Evolutionary conservation across 345 rosid genomes (phyloP).

Genomic region (Ailanthus altissimus): DNA sequence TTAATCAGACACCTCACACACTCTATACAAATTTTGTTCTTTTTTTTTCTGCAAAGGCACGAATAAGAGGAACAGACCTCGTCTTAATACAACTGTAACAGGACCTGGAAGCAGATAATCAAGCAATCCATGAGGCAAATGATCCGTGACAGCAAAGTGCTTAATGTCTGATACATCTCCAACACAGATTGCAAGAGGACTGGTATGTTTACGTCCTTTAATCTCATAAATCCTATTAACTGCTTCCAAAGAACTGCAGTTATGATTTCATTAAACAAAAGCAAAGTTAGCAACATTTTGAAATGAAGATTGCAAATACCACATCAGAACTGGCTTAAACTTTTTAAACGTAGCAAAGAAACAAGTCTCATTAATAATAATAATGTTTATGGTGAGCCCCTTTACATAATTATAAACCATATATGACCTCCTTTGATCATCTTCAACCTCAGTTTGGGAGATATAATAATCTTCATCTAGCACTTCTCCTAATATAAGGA

Average conservation of each 20-base stretch:
- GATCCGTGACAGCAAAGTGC: slow-evolving; percentile 64
- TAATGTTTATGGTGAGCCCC: not conserved
- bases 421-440: not conserved
- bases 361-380: not conserved
- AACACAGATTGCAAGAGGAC: slow-evolving; percentile 84
- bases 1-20: not conserved
- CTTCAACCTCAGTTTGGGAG: not conserved
- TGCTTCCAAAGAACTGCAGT: slow-evolving; percentile 66
- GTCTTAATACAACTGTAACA: slow-evolving; percentile 70
- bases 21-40: not conserved
- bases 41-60: not conserved
- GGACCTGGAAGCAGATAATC: slow-evolving; percentile 85
- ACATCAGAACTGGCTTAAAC: slow-evolving; percentile 3
- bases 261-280: slow-evolving; percentile 8
- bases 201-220: slow-evolving; percentile 82
- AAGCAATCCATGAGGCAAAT: slow-evolving; percentile 78
- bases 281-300: slow-evolving; percentile 8
- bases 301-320: not conserved
- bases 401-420: not conserved
- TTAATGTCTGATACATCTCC: slow-evolving; percentile 82
- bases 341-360: not conserved
- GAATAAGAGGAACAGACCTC: slow-evolving; percentile 53
- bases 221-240: slow-evolving; percentile 81
- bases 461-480: not conserved
- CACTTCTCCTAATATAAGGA: not conserved